Conservation (phyloP, 1,139 yeast genomes). For the Blastobotrys elegans region DNA sequence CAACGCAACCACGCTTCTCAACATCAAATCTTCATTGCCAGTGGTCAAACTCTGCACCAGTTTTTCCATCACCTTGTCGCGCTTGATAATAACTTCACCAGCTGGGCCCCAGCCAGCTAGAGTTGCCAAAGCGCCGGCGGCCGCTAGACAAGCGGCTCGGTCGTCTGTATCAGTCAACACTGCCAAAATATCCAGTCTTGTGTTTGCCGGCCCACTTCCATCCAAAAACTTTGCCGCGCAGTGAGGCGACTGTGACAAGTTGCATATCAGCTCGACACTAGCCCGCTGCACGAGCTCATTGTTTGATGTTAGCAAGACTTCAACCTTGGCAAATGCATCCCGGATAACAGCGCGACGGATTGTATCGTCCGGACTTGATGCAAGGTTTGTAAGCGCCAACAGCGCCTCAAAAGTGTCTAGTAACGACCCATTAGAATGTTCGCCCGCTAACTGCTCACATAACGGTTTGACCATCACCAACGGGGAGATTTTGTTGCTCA, state of each 20-base stretch:
- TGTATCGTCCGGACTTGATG: constrained; percentile 35
- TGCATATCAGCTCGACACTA: constrained; percentile 38
- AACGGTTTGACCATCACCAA: constrained; percentile 33
- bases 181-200: constrained; percentile 30
- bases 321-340: constrained; percentile 39
- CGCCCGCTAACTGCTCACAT: constrained; percentile 26
- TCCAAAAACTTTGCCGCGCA: constrained; percentile 38
- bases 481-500: constrained; percentile 34
- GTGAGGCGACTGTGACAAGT: constrained; percentile 33
- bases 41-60: constrained; percentile 28
- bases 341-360: constrained; percentile 35
- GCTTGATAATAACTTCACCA: constrained; percentile 23
- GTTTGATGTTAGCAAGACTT: constrained; percentile 34
- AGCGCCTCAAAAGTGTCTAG: constrained; percentile 44
- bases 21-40: constrained; percentile 15
- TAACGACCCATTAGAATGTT: constrained; percentile 26
- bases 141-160: constrained; percentile 34
- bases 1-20: constrained; percentile 20
- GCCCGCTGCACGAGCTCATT: constrained; percentile 36
- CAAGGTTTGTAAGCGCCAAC: constrained; percentile 46
- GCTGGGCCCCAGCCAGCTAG: constrained; percentile 37
- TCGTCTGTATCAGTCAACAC: constrained; percentile 35
- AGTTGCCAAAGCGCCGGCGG: constrained; percentile 39
- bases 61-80: constrained; percentile 21
- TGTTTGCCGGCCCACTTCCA: constrained; percentile 25